Percentiles rank a stretch among this genome's conserved stretches.
These are phyloP conservation scores for Alternaria postmessia DNA, from an alignment of 2,329 filamentous ascomycete genomes.

Conservation along the genomic window DNA sequence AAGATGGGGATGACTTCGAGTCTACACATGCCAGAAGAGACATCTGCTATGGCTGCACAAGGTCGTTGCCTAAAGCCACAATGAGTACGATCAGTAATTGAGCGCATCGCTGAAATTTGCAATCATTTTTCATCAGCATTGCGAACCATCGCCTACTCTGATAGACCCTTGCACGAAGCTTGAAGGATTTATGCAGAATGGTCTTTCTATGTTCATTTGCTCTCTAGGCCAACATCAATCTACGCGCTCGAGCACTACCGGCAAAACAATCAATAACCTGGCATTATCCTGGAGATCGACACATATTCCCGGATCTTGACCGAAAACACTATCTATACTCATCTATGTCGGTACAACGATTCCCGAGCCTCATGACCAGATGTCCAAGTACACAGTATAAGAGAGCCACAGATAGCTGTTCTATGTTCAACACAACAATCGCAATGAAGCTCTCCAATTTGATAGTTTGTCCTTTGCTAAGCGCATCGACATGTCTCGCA, in stretches of 20 bases:
- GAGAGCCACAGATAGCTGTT: not conserved
- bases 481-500: constrained; percentile 11
- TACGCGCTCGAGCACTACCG: not conserved
- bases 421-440: not conserved
- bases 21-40: constrained; percentile 27
- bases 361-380: not conserved
- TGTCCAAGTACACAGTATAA: not conserved
- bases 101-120: not conserved
- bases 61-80: constrained; percentile 56
- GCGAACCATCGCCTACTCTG: not conserved
- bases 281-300: not conserved
- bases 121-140: not conserved
- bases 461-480: constrained; percentile 6
- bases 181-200: not conserved
- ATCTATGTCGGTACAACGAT: not conserved
- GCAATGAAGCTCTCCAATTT: constrained; percentile 3
- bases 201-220: not conserved
- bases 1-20: constrained; percentile 40
- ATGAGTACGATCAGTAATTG: constrained; percentile 3
- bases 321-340: not conserved
- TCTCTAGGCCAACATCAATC: not conserved
- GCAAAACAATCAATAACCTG: not conserved
- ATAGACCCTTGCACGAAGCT: not conserved
- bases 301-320: not conserved
- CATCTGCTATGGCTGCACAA: constrained; percentile 78